These are phyloP conservation scores for Hordeum marinum DNA, from an alignment of 176 grass and related monocot species.

Conservation along the genomic window DNA sequence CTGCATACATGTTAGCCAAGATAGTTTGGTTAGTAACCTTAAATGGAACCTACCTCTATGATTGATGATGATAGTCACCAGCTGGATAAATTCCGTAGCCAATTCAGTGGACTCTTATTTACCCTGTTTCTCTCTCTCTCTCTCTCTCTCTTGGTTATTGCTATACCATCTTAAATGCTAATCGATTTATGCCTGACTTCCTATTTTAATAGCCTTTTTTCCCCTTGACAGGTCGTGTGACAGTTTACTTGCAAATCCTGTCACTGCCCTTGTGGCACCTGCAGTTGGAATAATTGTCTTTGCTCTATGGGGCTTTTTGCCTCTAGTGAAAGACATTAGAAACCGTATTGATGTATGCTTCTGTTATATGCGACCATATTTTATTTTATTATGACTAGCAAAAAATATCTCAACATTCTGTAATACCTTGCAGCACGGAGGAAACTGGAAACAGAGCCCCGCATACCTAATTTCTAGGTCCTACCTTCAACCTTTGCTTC, in stretches of 20 bases:
- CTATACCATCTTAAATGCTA: not conserved
- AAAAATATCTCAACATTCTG: slow-evolving; percentile 25
- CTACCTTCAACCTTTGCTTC: slow-evolving; percentile 92
- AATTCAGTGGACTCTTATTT: not conserved
- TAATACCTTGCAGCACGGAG: slow-evolving; percentile 56
- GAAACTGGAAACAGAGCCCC: slow-evolving; percentile 93
- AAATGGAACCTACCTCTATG: not conserved
- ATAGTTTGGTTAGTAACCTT: not conserved
- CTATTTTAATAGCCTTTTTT: slow-evolving; percentile 6
- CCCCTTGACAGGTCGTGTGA: slow-evolving; percentile 62
- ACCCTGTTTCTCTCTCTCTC: not conserved
- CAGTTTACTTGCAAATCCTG: slow-evolving; percentile 50
- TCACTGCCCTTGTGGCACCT: slow-evolving; percentile 61
- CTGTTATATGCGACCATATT: slow-evolving; percentile 11
- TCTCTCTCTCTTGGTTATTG: slow-evolving; percentile 16
- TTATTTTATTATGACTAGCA: not conserved
- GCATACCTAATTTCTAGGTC: slow-evolving; percentile 74
- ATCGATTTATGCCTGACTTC: not conserved
- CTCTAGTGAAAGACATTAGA: slow-evolving; percentile 67
- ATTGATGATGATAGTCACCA: slow-evolving; percentile 9
- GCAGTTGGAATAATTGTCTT: slow-evolving; percentile 85
- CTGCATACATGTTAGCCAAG: not conserved
- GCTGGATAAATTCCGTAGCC: not conserved
- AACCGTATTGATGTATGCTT: slow-evolving; percentile 75
- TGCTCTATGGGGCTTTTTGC: slow-evolving; percentile 78